A percentile compares a stretch with the other conserved stretches of the same genome.
phyloP scores from a whole-genome alignment of 2,329 filamentous ascomycete species.

The Aureobasidium leucospermi region DNA sequence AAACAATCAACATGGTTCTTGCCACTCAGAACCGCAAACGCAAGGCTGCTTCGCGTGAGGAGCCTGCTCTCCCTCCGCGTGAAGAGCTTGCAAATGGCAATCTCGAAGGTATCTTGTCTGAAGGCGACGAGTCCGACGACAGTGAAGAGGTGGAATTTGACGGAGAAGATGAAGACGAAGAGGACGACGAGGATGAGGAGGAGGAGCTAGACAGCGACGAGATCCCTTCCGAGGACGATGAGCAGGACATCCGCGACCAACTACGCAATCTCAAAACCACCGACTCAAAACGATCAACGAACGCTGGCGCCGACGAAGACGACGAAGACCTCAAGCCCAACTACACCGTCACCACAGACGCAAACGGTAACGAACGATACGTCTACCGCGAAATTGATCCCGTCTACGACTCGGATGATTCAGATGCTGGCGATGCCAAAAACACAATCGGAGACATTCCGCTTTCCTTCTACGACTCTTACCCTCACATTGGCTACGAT shows the following conservation, averaged over 20 bases:
- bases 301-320: constrained; percentile 17
- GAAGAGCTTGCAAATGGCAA: constrained; percentile 16
- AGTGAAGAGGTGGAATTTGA: constrained; percentile 24
- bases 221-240: constrained; percentile 32
- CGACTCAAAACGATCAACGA: constrained; percentile 10
- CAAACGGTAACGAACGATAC: constrained; percentile 84
- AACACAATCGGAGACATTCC: constrained; percentile 97
- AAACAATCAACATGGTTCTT: constrained; percentile 14
- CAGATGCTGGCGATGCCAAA: constrained; percentile 65
- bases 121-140: constrained; percentile 16
- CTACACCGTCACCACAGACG: constrained; percentile 63
- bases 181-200: constrained; percentile 26
- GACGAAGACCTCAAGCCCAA: constrained; percentile 36
- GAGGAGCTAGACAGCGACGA: constrained; percentile 35
- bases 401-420: constrained; percentile 92
- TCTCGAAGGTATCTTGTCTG: constrained; percentile 16
- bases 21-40: constrained; percentile 15
- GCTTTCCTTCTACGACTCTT: constrained; percentile 90
- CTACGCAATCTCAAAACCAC: constrained; percentile 35
- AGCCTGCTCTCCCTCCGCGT: background rate
- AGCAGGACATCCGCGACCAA: constrained; percentile 37
- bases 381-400: constrained; percentile 91
- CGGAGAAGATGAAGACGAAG: constrained; percentile 27
- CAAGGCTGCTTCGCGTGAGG: constrained; percentile 14
- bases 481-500: constrained; percentile 96